These are phyloP conservation scores for Apiospora koreana DNA, from an alignment of 2,329 filamentous ascomycete genomes.

Conservation along the genomic window DNA sequence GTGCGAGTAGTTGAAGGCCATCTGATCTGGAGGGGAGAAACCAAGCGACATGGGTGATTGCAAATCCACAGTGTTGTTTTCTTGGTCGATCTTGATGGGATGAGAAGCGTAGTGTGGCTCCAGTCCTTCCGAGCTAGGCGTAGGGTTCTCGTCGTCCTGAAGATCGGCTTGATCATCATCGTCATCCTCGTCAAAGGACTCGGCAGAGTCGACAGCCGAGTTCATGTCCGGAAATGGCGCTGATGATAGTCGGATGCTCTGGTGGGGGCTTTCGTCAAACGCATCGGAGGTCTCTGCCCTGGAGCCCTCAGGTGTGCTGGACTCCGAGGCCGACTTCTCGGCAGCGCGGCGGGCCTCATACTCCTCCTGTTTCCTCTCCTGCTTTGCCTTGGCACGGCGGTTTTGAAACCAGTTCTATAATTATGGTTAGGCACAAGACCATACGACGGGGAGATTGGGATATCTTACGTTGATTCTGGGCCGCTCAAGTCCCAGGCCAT, in stretches of 20 bases:
- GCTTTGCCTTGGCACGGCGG: constrained; percentile 64
- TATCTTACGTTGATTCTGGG: constrained; percentile 61
- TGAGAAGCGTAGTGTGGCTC: constrained; percentile 5
- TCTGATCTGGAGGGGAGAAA: neutral
- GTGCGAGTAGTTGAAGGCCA: neutral
- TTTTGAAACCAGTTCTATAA: constrained; percentile 70
- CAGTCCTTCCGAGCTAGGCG: neutral
- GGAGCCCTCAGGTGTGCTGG: neutral
- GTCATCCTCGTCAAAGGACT: neutral
- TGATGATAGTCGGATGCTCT: constrained; percentile 37
- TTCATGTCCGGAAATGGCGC: constrained; percentile 34
- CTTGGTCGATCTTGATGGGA: neutral
- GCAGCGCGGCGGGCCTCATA: constrained; percentile 46
- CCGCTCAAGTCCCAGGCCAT: constrained; percentile 63
- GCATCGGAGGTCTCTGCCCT: constrained; percentile 23
- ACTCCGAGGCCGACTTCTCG: constrained; percentile 27
- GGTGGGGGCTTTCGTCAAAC: constrained; percentile 31
- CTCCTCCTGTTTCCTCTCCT: constrained; percentile 58
- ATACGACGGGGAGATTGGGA: neutral
- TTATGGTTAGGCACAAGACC: constrained; percentile 19
- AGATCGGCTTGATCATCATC: neutral
- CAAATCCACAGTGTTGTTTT: neutral
- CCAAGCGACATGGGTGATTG: constrained; percentile 5
- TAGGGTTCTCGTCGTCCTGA: constrained; percentile 1
- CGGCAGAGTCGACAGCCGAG: constrained; percentile 22